A percentile compares a stretch with the other conserved stretches of the same genome.
phyloP scores from a whole-genome alignment of 1,139 yeast genomes.

The Protomyces macrosporus region DNA sequence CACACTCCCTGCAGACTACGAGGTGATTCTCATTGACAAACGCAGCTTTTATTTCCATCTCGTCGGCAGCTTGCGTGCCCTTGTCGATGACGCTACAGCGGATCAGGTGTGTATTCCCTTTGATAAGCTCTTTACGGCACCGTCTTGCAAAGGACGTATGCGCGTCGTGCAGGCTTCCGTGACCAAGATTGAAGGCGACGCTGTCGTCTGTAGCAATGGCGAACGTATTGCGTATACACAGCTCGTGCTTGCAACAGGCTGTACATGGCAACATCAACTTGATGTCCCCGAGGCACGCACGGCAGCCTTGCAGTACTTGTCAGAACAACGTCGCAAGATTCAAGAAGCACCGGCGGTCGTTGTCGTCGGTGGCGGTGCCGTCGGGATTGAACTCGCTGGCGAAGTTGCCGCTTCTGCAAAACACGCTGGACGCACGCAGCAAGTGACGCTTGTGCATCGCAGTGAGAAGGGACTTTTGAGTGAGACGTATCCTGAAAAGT shows the following conservation, averaged over 20 bases:
- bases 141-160: background rate
- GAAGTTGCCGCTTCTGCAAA: constrained; percentile 1
- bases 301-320: constrained; percentile 10
- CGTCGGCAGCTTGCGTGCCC: constrained; percentile 14
- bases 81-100: background rate
- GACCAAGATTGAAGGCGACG: background rate
- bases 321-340: background rate
- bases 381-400: constrained; percentile 23
- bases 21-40: constrained; percentile 11
- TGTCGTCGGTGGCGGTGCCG: constrained; percentile 24
- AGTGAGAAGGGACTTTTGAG: background rate
- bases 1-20: constrained; percentile 9
- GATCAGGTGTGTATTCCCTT: constrained; percentile 16
- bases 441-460: constrained; percentile 15
- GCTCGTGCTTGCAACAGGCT: constrained; percentile 20
- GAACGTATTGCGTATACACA: background rate
- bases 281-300: constrained; percentile 12
- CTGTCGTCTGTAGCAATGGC: constrained; percentile 1
- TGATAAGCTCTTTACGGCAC: constrained; percentile 2
- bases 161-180: constrained; percentile 7
- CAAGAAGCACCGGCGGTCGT: constrained; percentile 8
- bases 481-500: constrained; percentile 13
- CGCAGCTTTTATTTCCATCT: constrained; percentile 19
- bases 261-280: constrained; percentile 8
- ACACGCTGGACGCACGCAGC: background rate